Evolutionary conservation across 352 stramenopile species (phyloP).

Genomic region (Phytophthora idaei): DNA sequence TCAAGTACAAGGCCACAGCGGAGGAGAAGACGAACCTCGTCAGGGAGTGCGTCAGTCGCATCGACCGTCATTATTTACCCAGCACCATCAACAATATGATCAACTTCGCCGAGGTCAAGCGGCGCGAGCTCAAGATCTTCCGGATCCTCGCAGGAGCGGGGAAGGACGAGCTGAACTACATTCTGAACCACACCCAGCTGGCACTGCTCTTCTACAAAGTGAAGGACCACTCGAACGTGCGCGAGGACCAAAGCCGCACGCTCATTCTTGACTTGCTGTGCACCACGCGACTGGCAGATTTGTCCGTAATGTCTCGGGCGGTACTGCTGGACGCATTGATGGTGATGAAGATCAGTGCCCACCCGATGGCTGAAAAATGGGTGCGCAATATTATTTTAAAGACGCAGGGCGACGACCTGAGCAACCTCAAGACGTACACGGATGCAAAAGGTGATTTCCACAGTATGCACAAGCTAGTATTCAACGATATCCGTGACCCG

Average conservation of each 20-base stretch:
- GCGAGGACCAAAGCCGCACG: constrained; percentile 88
- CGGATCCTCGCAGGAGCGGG: constrained; percentile 94
- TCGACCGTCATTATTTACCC: constrained; percentile 85
- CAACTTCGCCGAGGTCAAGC: constrained; percentile 79
- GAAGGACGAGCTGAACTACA: constrained; percentile 97
- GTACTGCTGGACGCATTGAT: constrained; percentile 96
- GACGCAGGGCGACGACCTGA: constrained; percentile 96
- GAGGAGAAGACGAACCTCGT: constrained; percentile 82
- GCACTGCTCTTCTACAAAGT: constrained; percentile 99
- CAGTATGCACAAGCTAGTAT: constrained; percentile 98
- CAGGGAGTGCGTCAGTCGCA: constrained; percentile 70
- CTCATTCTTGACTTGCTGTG: constrained; percentile 95
- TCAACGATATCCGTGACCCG: constrained; percentile 93
- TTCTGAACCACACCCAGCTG: constrained; percentile 94
- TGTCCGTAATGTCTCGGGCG: constrained; percentile 93
- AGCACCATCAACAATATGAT: constrained; percentile 92
- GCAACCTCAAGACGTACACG: constrained; percentile 95
- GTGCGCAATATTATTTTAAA: constrained; percentile 97
- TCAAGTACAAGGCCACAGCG: constrained; percentile 82
- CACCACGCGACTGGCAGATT: constrained; percentile 90
- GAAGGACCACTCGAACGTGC: constrained; percentile 89
- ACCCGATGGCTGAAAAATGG: constrained; percentile 94
- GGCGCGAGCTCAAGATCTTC: constrained; percentile 95
- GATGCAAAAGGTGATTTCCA: constrained; percentile 97
- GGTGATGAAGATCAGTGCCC: constrained; percentile 96